Percentiles rank a stretch among this genome's conserved stretches.
Evolutionary conservation across 2,329 filamentous ascomycete genomes (phyloP).

Genomic region (Coniochaeta prunicola): DNA sequence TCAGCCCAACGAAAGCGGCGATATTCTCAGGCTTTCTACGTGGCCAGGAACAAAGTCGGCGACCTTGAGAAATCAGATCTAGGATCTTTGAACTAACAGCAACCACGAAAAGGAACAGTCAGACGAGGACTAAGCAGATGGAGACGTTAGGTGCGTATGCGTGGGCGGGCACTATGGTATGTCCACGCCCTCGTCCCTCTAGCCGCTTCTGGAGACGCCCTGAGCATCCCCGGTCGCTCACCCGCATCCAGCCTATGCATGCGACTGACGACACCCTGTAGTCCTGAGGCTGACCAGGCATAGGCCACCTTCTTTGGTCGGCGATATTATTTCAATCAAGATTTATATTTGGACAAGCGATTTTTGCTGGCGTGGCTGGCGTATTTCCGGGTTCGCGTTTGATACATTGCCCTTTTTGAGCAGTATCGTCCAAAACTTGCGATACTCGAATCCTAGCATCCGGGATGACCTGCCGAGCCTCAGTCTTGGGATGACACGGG

Average conservation of each 20-base stretch:
- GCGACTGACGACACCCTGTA: not conserved
- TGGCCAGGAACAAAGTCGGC: not conserved
- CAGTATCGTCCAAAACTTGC: not conserved
- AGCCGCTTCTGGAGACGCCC: not conserved
- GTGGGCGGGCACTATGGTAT: not conserved
- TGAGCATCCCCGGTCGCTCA: not conserved
- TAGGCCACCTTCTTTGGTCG: not conserved
- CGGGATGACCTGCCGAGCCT: not conserved
- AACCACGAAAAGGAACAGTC: not conserved
- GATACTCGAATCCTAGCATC: not conserved
- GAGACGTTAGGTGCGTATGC: not conserved
- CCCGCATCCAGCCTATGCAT: not conserved
- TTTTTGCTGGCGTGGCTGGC: not conserved
- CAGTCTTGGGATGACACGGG: not conserved
- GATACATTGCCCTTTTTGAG: not conserved
- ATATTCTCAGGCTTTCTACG: not conserved
- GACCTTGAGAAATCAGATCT: not conserved
- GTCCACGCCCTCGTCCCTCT: not conserved
- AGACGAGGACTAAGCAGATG: not conserved
- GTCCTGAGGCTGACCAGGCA: not conserved
- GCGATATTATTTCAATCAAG: not conserved
- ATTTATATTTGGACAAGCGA: not conserved
- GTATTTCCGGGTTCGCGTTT: not conserved
- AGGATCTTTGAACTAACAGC: not conserved
- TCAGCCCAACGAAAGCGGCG: not conserved